A percentile compares a stretch with the other conserved stretches of the same genome.
These are phyloP conservation scores for Verticillium zaregamsianum DNA, from an alignment of 2,329 filamentous ascomycete species.

Conservation along the genomic window DNA sequence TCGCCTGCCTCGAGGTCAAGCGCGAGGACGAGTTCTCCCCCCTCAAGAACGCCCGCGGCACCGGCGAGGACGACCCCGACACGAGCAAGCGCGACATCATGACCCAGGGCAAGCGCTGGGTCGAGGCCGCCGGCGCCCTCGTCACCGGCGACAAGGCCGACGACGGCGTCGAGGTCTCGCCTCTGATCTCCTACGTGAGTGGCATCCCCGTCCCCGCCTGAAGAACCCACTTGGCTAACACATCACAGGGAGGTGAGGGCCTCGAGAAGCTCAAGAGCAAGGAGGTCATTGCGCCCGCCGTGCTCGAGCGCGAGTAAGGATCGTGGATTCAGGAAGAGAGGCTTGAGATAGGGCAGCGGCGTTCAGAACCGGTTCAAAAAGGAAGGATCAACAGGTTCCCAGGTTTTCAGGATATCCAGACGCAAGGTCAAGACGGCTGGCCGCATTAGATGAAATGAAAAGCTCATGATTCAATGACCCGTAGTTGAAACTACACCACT, in stretches of 20 bases:
- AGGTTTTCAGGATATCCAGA: too few relatives aligned
- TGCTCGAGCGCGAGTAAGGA: conserved; percentile 40
- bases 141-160: conserved; percentile 61
- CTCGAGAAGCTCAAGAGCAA: conserved; percentile 52
- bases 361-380: neutral
- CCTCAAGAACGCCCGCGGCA: conserved; percentile 83
- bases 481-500: neutral
- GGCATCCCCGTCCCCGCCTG: neutral
- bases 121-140: conserved; percentile 70
- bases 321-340: neutral
- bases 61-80: conserved; percentile 88
- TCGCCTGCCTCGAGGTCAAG: conserved; percentile 92
- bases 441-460: neutral
- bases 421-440: neutral
- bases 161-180: conserved; percentile 82
- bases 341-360: neutral
- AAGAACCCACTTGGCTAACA: conserved; percentile 13
- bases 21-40: conserved; percentile 98
- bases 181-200: conserved; percentile 93
- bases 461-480: neutral
- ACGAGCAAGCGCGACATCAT: conserved; percentile 91
- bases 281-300: conserved; percentile 47
- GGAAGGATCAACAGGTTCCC: too few relatives aligned
- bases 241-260: conserved; percentile 55
- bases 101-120: conserved; percentile 83